A percentile compares a stretch with the other conserved stretches of the same genome.
These are phyloP conservation scores for Trichoderma sp. DNA, from an alignment of 2,329 filamentous ascomycete genomes.

Conservation along the genomic window DNA sequence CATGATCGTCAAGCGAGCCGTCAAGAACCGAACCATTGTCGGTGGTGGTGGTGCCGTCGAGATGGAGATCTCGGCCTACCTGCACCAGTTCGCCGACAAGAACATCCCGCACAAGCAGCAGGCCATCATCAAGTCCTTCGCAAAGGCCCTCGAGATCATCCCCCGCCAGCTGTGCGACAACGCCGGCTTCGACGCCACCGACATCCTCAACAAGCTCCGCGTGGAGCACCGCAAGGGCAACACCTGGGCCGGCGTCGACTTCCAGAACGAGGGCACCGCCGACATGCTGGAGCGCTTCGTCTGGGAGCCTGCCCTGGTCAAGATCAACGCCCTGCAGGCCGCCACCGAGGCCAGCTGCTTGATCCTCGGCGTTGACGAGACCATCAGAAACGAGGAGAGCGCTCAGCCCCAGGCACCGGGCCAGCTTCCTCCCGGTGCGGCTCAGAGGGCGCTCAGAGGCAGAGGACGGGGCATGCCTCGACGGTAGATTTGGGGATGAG, in stretches of 20 bases:
- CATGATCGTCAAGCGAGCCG: conserved; percentile 99
- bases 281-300: conserved; percentile 96
- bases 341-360: conserved; percentile 93
- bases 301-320: conserved; percentile 94
- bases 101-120: conserved; percentile 95
- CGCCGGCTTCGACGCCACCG: conserved; percentile 95
- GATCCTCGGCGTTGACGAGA: conserved; percentile 96
- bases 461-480: conserved; percentile 87
- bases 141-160: conserved; percentile 94
- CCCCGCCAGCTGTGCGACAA: conserved; percentile 98
- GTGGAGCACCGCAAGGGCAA: conserved; percentile 94
- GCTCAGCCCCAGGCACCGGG: conserved; percentile 76
- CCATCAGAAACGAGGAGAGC: conserved; percentile 96
- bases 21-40: conserved; percentile 92
- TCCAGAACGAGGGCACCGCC: conserved; percentile 82
- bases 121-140: conserved; percentile 94
- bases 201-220: conserved; percentile 92
- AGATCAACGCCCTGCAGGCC: conserved; percentile 95
- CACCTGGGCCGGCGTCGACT: conserved; percentile 95
- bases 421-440: conserved; percentile 75
- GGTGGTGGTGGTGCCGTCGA: conserved; percentile 91
- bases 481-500: conserved; percentile 47
- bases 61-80: conserved; percentile 94
- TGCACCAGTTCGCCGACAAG: conserved; percentile 89
- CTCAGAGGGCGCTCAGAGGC: conserved; percentile 81